Percentiles rank a stretch among this genome's conserved stretches.
phyloP scores from a whole-genome alignment of 805 yeast species.

The Lipomyces anomalus region DNA sequence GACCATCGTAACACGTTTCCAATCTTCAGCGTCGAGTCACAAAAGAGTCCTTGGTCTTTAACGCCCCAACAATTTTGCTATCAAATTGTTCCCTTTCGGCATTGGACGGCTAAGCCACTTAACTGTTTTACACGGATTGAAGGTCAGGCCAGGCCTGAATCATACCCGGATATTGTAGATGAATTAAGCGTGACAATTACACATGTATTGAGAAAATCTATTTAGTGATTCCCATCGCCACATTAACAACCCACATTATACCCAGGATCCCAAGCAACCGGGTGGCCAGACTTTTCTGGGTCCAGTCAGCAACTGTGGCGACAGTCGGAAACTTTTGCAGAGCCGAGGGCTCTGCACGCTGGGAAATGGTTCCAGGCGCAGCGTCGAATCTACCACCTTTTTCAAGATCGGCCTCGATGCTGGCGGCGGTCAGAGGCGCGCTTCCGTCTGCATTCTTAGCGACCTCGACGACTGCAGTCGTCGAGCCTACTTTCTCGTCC shows the following conservation, averaged over 20 bases:
- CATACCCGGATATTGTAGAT: too few species aligned
- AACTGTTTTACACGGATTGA: too few species aligned
- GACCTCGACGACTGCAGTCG: slow-evolving; percentile 1
- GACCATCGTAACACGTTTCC: too few species aligned
- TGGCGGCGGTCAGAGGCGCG: not conserved
- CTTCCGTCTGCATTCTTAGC: not conserved
- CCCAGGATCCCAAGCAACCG: slow-evolving; percentile 10
- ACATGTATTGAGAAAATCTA: too few species aligned
- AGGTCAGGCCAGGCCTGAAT: too few species aligned
- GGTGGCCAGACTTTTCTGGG: slow-evolving; percentile 4
- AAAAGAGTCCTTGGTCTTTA: too few species aligned
- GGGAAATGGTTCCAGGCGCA: not conserved
- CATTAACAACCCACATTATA: slow-evolving; percentile 20
- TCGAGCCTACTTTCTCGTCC: not conserved
- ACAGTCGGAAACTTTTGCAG: not conserved
- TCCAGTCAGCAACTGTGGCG: not conserved
- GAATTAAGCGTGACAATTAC: too few species aligned
- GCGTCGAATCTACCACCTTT: slow-evolving; percentile 8
- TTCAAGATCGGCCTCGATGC: slow-evolving; percentile 2
- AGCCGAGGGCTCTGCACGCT: not conserved
- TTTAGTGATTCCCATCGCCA: too few species aligned
- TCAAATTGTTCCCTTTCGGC: too few species aligned
- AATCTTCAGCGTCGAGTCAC: too few species aligned
- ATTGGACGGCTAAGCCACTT: too few species aligned
- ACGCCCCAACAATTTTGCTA: too few species aligned